Base-by-base conservation (phyloP, 805 yeast genomes). In the Ogataea nakhonphanomensis region DNA sequence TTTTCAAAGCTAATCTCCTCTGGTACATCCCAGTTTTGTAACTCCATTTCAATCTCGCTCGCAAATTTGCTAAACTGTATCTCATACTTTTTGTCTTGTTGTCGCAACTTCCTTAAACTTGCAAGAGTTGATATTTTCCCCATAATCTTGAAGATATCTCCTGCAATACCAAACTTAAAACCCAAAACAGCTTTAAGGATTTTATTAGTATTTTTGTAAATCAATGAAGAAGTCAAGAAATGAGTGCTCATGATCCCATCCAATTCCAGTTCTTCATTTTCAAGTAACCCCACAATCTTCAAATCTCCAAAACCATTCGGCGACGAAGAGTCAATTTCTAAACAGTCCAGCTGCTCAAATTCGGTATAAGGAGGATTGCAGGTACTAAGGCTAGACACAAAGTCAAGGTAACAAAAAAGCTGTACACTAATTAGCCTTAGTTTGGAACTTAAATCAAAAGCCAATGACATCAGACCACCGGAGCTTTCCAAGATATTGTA, bases 131-230 rank as follows among this genome's bases (percentile, higher is more conserved):
- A 54, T 11, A 58, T 58, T 35, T 54, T 56, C 6, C 62, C 62
- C 44, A 58, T 45, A 6, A 45, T 48, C n/a, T 49, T 58, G 48
- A 52, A 57, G 7, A 58, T 51, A 26, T 59, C 61, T 3, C 64
- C 64, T 7, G 58, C 61, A 11, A 59, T 53, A 7, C 64, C 64
- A 39, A 55, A 57, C 33, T 48, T 54, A 42, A 59, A 58, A 5
- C 62, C 62, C 32, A 57, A 50, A 25, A 53, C 56, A 31, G 49
- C 46, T 37, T 57, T 57, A 11, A 59, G 39, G 8, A 55, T 42
- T 9, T 37, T 44, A 24, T 51, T 54, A 13, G 56, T 47, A 30
- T 54, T 54, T 12, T 37, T 42, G 25, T 48, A 41, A 9, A 30
- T 25, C 8, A 45, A 14, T 6, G 44, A 33, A 2, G 52, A 41